These are phyloP conservation scores for Phialemonium atrogriseum DNA, from an alignment of 2,329 filamentous ascomycete genomes.

Conservation along the genomic window DNA sequence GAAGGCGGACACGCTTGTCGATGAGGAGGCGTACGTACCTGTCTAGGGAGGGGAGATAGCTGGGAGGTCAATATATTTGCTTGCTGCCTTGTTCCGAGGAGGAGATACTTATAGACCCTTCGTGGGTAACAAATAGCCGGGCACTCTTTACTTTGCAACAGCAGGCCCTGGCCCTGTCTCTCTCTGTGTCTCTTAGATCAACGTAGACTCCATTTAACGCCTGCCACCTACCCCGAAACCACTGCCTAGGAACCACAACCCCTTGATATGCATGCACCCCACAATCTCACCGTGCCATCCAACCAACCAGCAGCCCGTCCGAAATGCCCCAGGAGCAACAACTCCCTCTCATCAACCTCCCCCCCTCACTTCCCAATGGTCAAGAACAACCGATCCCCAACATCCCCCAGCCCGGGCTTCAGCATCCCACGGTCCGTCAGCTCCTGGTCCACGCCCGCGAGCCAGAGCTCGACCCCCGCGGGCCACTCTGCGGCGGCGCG, in stretches of 20 bases:
- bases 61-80: too few species aligned
- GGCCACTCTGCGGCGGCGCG: constrained; percentile 71
- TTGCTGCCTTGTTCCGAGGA: neutral
- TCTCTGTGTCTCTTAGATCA: neutral
- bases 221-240: too few species aligned
- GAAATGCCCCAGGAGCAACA: neutral
- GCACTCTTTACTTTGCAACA: too few species aligned
- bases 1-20: constrained; percentile 67
- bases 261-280: too few species aligned
- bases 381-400: constrained; percentile 83
- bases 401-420: constrained; percentile 80
- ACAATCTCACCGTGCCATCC: too few species aligned
- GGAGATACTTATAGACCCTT: constrained; percentile 2
- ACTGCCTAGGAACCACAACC: too few species aligned
- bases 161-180: too few species aligned
- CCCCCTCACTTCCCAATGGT: constrained; percentile 67
- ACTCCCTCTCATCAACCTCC: constrained; percentile 1
- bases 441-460: constrained; percentile 68
- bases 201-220: too few species aligned
- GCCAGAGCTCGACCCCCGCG: constrained; percentile 70
- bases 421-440: constrained; percentile 81
- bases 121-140: too few species aligned
- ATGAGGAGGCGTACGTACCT: constrained; percentile 58
- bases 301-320: neutral
- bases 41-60: too few species aligned